These are phyloP conservation scores for Byssochlamys sp. DNA, from an alignment of 2,329 filamentous ascomycete species.

Conservation along the genomic window DNA sequence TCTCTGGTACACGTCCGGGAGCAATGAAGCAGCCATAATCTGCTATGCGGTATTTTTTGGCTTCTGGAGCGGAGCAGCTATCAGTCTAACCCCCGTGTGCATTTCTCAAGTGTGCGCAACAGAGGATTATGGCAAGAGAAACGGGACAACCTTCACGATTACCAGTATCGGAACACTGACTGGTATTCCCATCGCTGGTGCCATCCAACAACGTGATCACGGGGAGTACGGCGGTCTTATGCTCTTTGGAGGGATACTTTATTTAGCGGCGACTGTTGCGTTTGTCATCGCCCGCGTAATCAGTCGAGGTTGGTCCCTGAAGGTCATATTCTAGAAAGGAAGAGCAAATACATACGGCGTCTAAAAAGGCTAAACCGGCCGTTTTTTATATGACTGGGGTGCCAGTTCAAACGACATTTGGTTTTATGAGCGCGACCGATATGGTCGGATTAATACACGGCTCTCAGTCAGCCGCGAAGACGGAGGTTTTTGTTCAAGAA, in stretches of 20 bases:
- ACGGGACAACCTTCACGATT: conserved; percentile 22
- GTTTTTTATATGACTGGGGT: too few relatives aligned
- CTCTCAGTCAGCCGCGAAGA: too few relatives aligned
- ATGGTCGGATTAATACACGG: too few relatives aligned
- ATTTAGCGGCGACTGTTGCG: conserved; percentile 4
- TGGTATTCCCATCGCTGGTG: conserved; percentile 16
- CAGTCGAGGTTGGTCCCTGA: neutral
- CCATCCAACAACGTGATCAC: conserved; percentile 9
- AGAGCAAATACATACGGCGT: too few relatives aligned
- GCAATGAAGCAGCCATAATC: conserved; percentile 13
- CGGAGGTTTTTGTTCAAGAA: too few relatives aligned
- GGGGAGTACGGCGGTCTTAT: conserved; percentile 10
- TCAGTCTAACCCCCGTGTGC: conserved; percentile 33
- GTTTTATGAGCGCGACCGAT: too few relatives aligned
- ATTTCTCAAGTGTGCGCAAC: conserved; percentile 39
- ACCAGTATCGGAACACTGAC: conserved; percentile 15
- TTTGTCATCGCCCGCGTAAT: neutral
- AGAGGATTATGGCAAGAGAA: conserved; percentile 32
- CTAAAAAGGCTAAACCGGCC: too few relatives aligned
- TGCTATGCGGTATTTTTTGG: conserved; percentile 22
- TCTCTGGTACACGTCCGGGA: conserved; percentile 13
- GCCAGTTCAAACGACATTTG: too few relatives aligned
- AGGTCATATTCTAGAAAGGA: neutral
- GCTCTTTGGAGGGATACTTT: conserved; percentile 20
- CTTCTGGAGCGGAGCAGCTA: conserved; percentile 28